Percentiles rank a stretch among this genome's conserved stretches.
phyloP scores from a whole-genome alignment of 176 grass and related monocot genomes.

The Ensete ventricosum region DNA sequence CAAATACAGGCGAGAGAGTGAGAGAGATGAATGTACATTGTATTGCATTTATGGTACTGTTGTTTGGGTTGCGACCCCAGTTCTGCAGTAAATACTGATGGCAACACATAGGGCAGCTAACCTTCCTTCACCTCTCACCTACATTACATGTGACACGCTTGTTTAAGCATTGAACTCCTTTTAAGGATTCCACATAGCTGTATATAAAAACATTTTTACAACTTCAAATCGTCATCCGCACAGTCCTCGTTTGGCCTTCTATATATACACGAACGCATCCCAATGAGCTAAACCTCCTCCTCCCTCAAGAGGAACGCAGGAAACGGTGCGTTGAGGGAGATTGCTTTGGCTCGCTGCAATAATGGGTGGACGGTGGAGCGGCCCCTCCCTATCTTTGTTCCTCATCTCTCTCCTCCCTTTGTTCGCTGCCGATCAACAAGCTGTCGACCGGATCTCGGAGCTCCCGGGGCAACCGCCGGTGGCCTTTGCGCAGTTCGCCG shows the following conservation, averaged over 20 bases:
- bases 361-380: background rate
- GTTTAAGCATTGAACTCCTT: background rate
- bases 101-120: background rate
- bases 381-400: background rate
- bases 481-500: conserved; percentile 69
- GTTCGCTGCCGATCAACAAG: conserved; percentile 23
- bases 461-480: conserved; percentile 82
- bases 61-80: conserved; percentile 1
- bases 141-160: conserved; percentile 1
- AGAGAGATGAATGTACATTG: background rate
- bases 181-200: no score
- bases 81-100: conserved; percentile 4
- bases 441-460: conserved; percentile 40
- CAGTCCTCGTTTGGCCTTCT: background rate
- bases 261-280: background rate
- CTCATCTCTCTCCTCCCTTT: background rate
- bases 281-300: background rate
- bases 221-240: no score
- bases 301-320: background rate
- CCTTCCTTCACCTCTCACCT: background rate
- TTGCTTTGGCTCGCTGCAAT: no score
- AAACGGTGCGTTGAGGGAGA: no score
- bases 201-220: no score
- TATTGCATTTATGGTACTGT: conserved; percentile 4
- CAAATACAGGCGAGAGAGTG: background rate